Base-by-base conservation (phyloP, 352 stramenopile genomes). In the Globisporangium carolinianum region DNA sequence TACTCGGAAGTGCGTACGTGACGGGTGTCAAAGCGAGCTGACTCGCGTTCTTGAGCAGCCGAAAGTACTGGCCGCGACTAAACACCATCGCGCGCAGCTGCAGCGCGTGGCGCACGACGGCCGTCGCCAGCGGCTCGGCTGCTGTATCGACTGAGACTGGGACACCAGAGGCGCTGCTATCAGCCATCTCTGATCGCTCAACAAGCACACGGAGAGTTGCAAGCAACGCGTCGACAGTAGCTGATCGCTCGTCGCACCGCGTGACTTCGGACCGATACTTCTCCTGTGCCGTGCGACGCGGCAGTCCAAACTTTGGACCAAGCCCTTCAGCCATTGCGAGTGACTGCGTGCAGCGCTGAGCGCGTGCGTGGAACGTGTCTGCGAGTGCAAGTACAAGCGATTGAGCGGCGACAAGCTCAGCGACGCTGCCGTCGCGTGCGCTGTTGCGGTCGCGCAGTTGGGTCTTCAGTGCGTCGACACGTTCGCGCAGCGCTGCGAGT, bases 321-420 rank as follows among this genome's bases (percentile, higher is more conserved):
- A 97, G 68, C 0, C 90, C 89, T 61, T 97, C 86, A 53, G 86
- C 84, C 69, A 97, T 90, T 14, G 82, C 91, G 48, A 97, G 62
- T 42, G 62, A 83, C 57, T 94, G 86, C 17, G 89, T 60, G 51
- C 77, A 94, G n/a, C 50, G 35, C 37, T 92, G 78, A 62, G 89
- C 86, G 17, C 83, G 72, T 7, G 58, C 50, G 54, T 92, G 85
- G 70, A 96, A 96, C 5, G 64, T 48, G 36, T 76, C 53, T 17
- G 61, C 73, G 18, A 69, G 60, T 10, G 58, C 62, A n/a, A 80
- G 14, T 0, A 85, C 50, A n/a, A 64, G 35, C 7, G 41, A 42
- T 24, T 85, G 72, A 6, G 53, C 66, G 18, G 63, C 61, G 15
- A 67, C 60, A 3, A 94, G 57, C 4, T 71, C 65, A 4, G 32